These are phyloP conservation scores for Brassica cretica DNA, from an alignment of 345 rosid species.

Conservation along the genomic window DNA sequence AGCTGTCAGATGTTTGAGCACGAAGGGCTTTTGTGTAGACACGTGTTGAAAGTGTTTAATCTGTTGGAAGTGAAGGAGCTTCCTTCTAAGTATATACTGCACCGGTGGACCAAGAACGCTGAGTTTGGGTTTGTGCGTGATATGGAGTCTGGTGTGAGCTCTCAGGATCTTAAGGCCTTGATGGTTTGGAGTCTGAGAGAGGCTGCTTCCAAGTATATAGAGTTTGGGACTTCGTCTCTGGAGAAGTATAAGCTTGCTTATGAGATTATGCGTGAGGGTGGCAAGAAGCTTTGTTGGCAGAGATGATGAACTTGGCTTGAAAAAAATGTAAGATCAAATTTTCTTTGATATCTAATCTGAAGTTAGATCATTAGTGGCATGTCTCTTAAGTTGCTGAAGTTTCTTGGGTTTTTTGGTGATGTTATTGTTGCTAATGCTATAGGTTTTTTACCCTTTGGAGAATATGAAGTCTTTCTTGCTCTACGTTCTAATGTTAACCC, in stretches of 20 bases:
- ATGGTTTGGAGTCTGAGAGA: constrained; percentile 93
- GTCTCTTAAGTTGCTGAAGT: constrained; percentile 12
- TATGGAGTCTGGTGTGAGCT: constrained; percentile 54
- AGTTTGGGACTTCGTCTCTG: constrained; percentile 64
- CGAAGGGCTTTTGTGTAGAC: constrained; percentile 82
- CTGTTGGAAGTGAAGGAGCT: constrained; percentile 68
- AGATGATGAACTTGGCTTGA: constrained; percentile 41
- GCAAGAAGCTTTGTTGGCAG: constrained; percentile 73
- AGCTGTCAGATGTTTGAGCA: constrained; percentile 94
- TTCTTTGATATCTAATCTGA: not conserved
- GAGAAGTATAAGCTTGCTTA: constrained; percentile 79
- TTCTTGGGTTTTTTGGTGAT: not conserved
- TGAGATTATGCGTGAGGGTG: constrained; percentile 84
- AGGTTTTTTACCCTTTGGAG: constrained; percentile 18
- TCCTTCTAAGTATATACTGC: constrained; percentile 70
- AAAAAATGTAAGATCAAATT: constrained; percentile 28
- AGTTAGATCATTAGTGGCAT: not conserved
- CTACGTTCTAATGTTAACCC: constrained; percentile 4
- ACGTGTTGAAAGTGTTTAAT: constrained; percentile 71
- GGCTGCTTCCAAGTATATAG: constrained; percentile 74
- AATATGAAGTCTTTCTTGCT: constrained; percentile 24
- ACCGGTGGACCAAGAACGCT: constrained; percentile 85
- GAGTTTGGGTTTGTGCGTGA: constrained; percentile 63
- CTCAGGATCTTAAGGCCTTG: constrained; percentile 64
- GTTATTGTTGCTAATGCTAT: constrained; percentile 4